These are phyloP conservation scores for Neolecta irregularis DNA, from an alignment of 1,139 yeast species.

Conservation along the genomic window DNA sequence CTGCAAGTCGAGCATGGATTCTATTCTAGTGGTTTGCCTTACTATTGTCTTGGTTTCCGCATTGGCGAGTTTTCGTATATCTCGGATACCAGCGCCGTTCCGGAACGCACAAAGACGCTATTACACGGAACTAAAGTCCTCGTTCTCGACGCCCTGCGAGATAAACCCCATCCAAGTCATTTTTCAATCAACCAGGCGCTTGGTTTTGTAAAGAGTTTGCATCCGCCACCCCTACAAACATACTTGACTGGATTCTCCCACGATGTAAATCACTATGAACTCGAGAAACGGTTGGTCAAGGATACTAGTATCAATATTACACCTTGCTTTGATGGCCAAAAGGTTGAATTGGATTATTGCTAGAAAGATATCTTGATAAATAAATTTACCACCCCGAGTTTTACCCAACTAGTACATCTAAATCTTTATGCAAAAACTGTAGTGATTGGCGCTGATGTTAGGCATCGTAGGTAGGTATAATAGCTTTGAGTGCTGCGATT, in stretches of 20 bases:
- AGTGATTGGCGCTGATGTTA: too few species aligned
- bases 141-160: constrained; percentile 12
- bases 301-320: constrained; percentile 6
- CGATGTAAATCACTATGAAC: constrained; percentile 40
- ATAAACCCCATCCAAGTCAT: constrained; percentile 12
- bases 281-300: constrained; percentile 8
- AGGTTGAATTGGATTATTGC: too few species aligned
- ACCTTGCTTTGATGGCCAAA: constrained; percentile 12
- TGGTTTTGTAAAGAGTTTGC: constrained; percentile 24
- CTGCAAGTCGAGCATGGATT: constrained; percentile 14
- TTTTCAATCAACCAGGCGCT: constrained; percentile 13
- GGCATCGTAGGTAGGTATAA: too few species aligned
- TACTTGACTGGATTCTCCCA: constrained; percentile 45
- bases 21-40: constrained; percentile 10
- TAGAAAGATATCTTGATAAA: too few species aligned
- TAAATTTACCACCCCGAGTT: too few species aligned
- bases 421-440: too few species aligned
- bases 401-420: too few species aligned
- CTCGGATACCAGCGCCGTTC: constrained; percentile 12
- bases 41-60: constrained; percentile 12
- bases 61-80: constrained; percentile 12
- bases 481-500: too few species aligned
- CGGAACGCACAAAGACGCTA: constrained; percentile 7
- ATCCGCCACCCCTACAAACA: constrained; percentile 53
- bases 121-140: constrained; percentile 12